Percentiles rank a stretch among this genome's conserved stretches.
Evolutionary conservation across 176 grass and related monocot species (phyloP).

Genomic region (Rhynchospora pubera): DNA sequence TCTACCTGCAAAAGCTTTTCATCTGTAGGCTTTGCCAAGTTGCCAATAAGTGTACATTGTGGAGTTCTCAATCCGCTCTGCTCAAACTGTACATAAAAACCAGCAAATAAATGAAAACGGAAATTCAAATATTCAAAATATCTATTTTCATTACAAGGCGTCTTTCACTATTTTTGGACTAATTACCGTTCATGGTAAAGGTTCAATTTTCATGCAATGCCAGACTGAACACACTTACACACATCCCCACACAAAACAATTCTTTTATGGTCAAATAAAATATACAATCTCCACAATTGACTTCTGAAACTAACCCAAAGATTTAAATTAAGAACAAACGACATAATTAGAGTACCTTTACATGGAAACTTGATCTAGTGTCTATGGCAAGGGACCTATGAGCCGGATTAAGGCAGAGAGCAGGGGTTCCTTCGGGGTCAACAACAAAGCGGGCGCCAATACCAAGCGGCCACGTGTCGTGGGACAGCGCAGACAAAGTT

Average conservation of each 20-base stretch:
- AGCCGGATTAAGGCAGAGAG: constrained; percentile 48
- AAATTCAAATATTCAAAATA: neutral
- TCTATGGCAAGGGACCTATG: constrained; percentile 24
- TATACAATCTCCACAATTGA: neutral
- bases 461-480: constrained; percentile 66
- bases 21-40: constrained; percentile 57
- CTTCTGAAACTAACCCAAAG: neutral
- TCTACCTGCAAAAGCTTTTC: constrained; percentile 60
- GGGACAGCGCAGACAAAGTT: constrained; percentile 45
- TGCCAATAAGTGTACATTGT: constrained; percentile 77
- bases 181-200: neutral
- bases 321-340: neutral
- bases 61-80: constrained; percentile 84
- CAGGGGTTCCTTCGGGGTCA: constrained; percentile 54
- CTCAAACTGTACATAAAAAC: constrained; percentile 33
- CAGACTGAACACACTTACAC: neutral
- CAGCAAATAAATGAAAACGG: neutral
- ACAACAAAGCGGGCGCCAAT: constrained; percentile 74
- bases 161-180: neutral
- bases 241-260: neutral
- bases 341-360: too few relatives aligned
- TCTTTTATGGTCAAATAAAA: neutral
- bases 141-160: neutral
- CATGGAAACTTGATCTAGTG: constrained; percentile 64
- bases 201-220: neutral